Evolutionary conservation across 768 basidiomycete genomes (phyloP).

Genomic region (Phaeolepiota aurea): DNA sequence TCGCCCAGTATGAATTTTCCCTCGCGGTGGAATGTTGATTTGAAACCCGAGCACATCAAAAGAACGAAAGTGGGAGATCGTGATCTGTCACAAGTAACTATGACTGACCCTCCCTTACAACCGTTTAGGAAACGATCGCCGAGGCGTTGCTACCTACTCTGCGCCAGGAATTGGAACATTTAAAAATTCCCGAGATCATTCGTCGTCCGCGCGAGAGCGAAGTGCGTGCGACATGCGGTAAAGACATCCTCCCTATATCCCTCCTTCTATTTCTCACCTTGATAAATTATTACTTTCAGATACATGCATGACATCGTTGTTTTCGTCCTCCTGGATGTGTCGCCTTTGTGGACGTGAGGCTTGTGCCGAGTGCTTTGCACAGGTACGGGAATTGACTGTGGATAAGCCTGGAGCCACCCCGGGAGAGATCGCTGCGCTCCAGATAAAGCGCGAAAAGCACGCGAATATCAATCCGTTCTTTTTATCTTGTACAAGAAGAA

Average conservation of each 20-base stretch:
- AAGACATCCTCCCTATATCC: slow-evolving; percentile 13
- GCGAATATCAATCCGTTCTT: slow-evolving; percentile 66
- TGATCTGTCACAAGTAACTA: neutral
- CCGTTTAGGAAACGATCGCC: slow-evolving; percentile 56
- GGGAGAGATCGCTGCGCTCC: slow-evolving; percentile 39
- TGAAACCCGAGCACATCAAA: slow-evolving; percentile 40
- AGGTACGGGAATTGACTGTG: slow-evolving; percentile 55
- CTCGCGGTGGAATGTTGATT: slow-evolving; percentile 53
- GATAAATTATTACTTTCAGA: slow-evolving; percentile 36
- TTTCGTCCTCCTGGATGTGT: slow-evolving; percentile 87
- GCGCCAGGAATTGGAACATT: slow-evolving; percentile 54
- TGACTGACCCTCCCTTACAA: too few relatives aligned
- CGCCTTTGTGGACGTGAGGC: slow-evolving; percentile 85
- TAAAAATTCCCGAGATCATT: slow-evolving; percentile 49
- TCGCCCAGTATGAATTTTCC: slow-evolving; percentile 59
- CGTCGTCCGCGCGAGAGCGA: slow-evolving; percentile 72
- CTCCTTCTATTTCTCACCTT: slow-evolving; percentile 5
- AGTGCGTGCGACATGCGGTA: slow-evolving; percentile 81
- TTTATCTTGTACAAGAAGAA: slow-evolving; percentile 59
- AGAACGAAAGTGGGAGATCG: slow-evolving; percentile 47
- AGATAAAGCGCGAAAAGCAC: slow-evolving; percentile 49
- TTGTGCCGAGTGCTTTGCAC: slow-evolving; percentile 75
- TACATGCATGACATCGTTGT: slow-evolving; percentile 90
- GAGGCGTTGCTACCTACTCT: slow-evolving; percentile 60
- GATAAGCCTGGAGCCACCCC: slow-evolving; percentile 39